A percentile compares a stretch with the other conserved stretches of the same genome.
Evolutionary conservation across 257 asterid species (phyloP).

Genomic region (Solanum pinnatisectum): DNA sequence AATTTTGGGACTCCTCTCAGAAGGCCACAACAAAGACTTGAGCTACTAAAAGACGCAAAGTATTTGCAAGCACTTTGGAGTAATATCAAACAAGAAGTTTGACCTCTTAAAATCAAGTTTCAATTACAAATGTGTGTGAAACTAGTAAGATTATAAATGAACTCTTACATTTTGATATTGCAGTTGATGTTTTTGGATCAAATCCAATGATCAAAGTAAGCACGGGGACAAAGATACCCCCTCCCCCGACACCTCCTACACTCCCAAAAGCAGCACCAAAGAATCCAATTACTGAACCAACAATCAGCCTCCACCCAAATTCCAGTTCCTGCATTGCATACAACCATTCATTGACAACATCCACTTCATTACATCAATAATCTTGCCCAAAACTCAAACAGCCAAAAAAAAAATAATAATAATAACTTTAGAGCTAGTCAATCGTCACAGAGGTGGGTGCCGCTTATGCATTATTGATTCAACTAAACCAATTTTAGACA

Average conservation of each 20-base stretch:
- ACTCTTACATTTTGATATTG: conserved; percentile 48
- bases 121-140: background rate
- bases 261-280: conserved; percentile 66
- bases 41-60: background rate
- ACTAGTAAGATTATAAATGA: background rate
- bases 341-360: background rate
- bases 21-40: background rate
- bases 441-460: background rate
- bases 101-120: background rate
- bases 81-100: background rate
- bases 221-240: conserved; percentile 59
- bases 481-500: background rate
- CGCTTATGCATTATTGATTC: background rate
- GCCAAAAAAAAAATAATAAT: background rate
- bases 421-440: background rate
- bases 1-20: background rate
- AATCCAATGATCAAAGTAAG: conserved; percentile 45
- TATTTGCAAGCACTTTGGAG: background rate
- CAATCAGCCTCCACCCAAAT: conserved; percentile 45
- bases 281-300: conserved; percentile 49
- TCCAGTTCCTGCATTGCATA: conserved; percentile 31
- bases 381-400: background rate
- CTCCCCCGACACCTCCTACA: conserved; percentile 61
- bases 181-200: conserved; percentile 52
- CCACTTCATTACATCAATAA: background rate